Conservation (phyloP, 1,284 basidiomycete genomes). For the Fistulinella cinereoalba region DNA sequence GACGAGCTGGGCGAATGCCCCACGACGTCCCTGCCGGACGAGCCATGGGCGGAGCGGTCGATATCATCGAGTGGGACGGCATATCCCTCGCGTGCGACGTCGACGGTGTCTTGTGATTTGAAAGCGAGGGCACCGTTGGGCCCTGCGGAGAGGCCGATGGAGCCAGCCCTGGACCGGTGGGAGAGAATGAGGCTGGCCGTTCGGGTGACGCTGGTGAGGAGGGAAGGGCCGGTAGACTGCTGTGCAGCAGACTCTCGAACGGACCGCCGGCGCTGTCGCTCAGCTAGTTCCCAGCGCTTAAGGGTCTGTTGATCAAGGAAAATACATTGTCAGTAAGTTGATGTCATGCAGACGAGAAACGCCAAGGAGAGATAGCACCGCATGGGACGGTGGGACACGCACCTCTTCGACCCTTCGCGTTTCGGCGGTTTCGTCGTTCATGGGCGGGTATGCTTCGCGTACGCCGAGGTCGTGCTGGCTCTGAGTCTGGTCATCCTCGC, state of each 20-base stretch:
- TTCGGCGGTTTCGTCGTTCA: constrained; percentile 60
- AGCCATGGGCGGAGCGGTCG: constrained; percentile 29
- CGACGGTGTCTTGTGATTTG: constrained; percentile 48
- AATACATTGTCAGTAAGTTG: no score
- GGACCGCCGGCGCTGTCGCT: constrained; percentile 65
- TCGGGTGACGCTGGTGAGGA: constrained; percentile 53
- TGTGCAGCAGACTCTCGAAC: constrained; percentile 51
- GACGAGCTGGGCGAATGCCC: constrained; percentile 38
- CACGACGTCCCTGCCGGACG: constrained; percentile 20
- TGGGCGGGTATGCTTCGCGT: constrained; percentile 57
- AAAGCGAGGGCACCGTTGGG: constrained; percentile 38
- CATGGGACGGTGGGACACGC: constrained; percentile 17
- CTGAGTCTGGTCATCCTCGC: constrained; percentile 22
- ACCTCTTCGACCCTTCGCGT: constrained; percentile 70
- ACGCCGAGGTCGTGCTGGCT: constrained; percentile 21
- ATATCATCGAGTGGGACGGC: constrained; percentile 52
- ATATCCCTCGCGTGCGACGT: constrained; percentile 34
- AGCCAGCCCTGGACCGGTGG: constrained; percentile 9
- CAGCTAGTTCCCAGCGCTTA: constrained; percentile 67
- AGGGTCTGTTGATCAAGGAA: constrained; percentile 57
- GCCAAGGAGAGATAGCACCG: neutral
- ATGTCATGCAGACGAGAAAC: neutral
- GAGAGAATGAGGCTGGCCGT: constrained; percentile 50
- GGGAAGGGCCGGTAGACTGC: constrained; percentile 37
- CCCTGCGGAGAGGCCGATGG: constrained; percentile 28